phyloP scores from a whole-genome alignment of 352 stramenopile genomes.

The Phytophthora pinifolia region DNA sequence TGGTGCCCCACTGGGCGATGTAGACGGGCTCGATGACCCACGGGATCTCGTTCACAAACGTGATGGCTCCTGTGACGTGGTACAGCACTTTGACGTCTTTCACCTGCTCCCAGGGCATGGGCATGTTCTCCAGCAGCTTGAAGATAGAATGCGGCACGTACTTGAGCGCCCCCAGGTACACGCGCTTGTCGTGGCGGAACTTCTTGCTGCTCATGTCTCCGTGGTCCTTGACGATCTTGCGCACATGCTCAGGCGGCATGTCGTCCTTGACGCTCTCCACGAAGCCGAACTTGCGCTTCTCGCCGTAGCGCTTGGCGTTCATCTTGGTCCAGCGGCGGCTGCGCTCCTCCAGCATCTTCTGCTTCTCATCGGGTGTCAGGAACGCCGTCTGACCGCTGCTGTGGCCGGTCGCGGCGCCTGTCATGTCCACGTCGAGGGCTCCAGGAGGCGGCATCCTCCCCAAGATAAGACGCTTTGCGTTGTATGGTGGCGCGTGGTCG shows the following conservation, averaged over 20 bases:
- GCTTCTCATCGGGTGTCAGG: conserved; percentile 53
- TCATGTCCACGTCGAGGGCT: conserved; percentile 32
- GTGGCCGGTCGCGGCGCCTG: conserved; percentile 14
- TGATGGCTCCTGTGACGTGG: conserved; percentile 99
- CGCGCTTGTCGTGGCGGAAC: conserved; percentile 98
- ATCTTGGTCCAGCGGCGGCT: conserved; percentile 85
- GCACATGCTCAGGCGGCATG: conserved; percentile 96
- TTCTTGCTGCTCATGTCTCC: conserved; percentile 99
- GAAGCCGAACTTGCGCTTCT: conserved; percentile 94
- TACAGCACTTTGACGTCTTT: conserved; percentile 99
- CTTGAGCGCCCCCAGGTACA: conserved; percentile 99
- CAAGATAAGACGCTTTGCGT: conserved; percentile 17
- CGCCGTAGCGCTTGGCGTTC: conserved; percentile 94
- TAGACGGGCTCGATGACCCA: conserved; percentile 99
- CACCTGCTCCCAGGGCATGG: conserved; percentile 99
- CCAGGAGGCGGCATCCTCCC: conserved; percentile 27
- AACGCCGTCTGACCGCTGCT: conserved; percentile 21
- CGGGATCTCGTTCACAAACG: conserved; percentile 99
- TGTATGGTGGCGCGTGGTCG: background rate
- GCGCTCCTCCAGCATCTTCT: conserved; percentile 75
- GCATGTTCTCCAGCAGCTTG: conserved; percentile 99
- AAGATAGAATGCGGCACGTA: conserved; percentile 99
- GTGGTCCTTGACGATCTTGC: conserved; percentile 99
- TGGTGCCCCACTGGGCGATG: conserved; percentile 99
- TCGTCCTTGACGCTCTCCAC: conserved; percentile 92